Percentiles rank a stretch among this genome's conserved stretches.
Evolutionary conservation across 768 basidiomycete genomes (phyloP).

Genomic region (Lactarius akahatsu): DNA sequence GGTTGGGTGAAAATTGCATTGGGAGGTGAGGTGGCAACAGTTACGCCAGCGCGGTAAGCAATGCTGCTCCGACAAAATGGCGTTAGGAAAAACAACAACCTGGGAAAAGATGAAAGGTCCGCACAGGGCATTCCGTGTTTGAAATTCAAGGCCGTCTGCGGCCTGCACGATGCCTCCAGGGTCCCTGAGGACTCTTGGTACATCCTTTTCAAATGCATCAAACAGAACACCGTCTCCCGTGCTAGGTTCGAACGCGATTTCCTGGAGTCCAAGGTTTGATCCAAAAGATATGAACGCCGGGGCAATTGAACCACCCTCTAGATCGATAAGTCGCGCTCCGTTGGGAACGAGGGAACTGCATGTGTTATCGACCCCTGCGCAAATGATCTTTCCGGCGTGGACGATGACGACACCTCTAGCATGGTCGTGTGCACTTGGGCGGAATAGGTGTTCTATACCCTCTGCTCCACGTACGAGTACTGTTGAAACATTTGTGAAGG

Average conservation of each 20-base stretch:
- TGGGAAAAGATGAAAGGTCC: slow-evolving; percentile 14
- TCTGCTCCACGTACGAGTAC: slow-evolving; percentile 33
- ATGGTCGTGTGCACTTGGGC: slow-evolving; percentile 22
- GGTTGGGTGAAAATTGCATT: slow-evolving; percentile 27
- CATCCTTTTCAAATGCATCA: slow-evolving; percentile 44
- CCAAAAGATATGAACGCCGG: slow-evolving; percentile 69
- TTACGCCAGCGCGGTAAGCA: slow-evolving; percentile 49
- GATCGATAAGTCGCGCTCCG: slow-evolving; percentile 42
- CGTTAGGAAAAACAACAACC: not conserved
- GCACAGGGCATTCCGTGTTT: slow-evolving; percentile 37
- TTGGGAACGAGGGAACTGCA: slow-evolving; percentile 21
- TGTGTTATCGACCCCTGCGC: slow-evolving; percentile 37
- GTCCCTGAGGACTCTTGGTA: slow-evolving; percentile 46
- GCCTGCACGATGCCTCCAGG: slow-evolving; percentile 53
- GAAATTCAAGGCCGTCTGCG: slow-evolving; percentile 60
- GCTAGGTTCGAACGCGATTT: slow-evolving; percentile 57
- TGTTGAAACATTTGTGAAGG: slow-evolving; percentile 55
- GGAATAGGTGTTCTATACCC: slow-evolving; percentile 21
- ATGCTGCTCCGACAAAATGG: slow-evolving; percentile 35
- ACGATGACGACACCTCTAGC: slow-evolving; percentile 45
- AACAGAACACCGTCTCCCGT: slow-evolving; percentile 62
- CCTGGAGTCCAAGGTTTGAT: slow-evolving; percentile 56
- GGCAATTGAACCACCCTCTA: slow-evolving; percentile 60
- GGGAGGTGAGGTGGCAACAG: slow-evolving; percentile 39
- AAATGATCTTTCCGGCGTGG: slow-evolving; percentile 53